Evolutionary conservation across 1,284 basidiomycete genomes (phyloP), one percentile per base, ranked within the genome.

Genomic region (Moesziomyces globuligerus): DNA sequence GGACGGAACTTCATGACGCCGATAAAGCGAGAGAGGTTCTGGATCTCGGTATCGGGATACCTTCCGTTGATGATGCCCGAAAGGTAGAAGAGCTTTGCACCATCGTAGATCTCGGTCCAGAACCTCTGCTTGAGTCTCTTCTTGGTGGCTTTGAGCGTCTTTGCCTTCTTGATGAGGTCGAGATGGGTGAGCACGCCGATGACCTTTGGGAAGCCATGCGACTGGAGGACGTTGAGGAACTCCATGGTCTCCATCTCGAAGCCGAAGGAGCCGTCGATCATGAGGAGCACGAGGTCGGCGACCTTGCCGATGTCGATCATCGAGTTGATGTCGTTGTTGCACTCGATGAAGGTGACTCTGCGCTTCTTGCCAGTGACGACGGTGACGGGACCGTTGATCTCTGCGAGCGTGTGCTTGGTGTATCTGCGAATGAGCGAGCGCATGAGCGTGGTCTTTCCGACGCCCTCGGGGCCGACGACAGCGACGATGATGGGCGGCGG

Each of bases 231-330:
- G 75, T 98, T 98, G 61, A 99, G 89, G 70, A 98, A 98, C 84
- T 99, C 95, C 81, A 99, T 98, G 0, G 93, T 95, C 90, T 98
- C 96, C 96, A 98, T 98, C 85, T 99, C 95, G 76, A 98, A 96
- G 1, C 95, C 95, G 83, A 95, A 98, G 38, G 91, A 94, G 4
- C 92, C 95, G 80, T 99, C 96, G 74, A 98, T 91, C 93, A 98
- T 94, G 70, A 98, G 88, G 41, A 99, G 86, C 3, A 98, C 92
- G 44, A 98, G 86, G 84, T 98, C 96, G 6, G 93, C 95, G 60
- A 98, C 89, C 84, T 99, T 99, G 58, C 90, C 94, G 75, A 97
- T 87, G 86, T 99, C 96, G 68, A 98, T 92, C 94, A 98, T 98
- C 45, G 93, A 91, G 83, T 95, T 95, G 73, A 99, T 86, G 85